These are phyloP conservation scores for Bauhinia variegata DNA, from an alignment of 306 rosid genomes.

Conservation along the genomic window DNA sequence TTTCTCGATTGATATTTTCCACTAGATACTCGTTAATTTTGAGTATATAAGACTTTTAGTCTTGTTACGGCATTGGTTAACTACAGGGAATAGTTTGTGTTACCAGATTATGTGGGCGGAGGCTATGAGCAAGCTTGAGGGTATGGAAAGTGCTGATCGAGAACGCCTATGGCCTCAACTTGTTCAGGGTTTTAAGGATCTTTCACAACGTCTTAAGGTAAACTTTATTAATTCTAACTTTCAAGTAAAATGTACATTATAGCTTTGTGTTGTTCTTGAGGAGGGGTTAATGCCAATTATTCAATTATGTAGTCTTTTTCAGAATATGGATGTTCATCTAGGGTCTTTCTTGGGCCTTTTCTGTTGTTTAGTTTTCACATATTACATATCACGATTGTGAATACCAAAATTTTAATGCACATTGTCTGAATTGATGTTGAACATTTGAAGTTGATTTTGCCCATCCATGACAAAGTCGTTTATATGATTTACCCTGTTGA, in stretches of 20 bases:
- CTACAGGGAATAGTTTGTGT: conserved; percentile 63
- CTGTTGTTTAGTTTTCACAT: neutral
- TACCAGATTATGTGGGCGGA: conserved; percentile 99
- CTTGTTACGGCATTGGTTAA: conserved; percentile 36
- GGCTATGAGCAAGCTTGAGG: conserved; percentile 97
- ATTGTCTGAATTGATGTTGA: neutral
- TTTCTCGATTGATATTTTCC: neutral
- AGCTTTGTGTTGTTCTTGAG: neutral
- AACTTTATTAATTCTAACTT: conserved; percentile 16
- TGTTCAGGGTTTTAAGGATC: conserved; percentile 89
- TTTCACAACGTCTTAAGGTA: conserved; percentile 93
- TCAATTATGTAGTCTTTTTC: conserved; percentile 9
- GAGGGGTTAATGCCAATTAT: neutral
- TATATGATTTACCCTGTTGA: conserved; percentile 3
- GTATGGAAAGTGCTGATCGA: conserved; percentile 86
- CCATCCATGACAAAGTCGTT: neutral
- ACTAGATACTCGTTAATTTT: neutral
- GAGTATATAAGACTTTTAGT: conserved; percentile 12
- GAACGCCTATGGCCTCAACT: conserved; percentile 98
- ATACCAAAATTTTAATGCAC: conserved; percentile 9
- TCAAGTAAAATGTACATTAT: neutral
- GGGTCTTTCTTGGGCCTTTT: neutral
- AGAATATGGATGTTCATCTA: conserved; percentile 23
- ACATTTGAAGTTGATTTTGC: conserved; percentile 15
- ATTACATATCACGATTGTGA: neutral